phyloP scores from a whole-genome alignment of 2,329 filamentous ascomycete species.

The Penicillium sp. region DNA sequence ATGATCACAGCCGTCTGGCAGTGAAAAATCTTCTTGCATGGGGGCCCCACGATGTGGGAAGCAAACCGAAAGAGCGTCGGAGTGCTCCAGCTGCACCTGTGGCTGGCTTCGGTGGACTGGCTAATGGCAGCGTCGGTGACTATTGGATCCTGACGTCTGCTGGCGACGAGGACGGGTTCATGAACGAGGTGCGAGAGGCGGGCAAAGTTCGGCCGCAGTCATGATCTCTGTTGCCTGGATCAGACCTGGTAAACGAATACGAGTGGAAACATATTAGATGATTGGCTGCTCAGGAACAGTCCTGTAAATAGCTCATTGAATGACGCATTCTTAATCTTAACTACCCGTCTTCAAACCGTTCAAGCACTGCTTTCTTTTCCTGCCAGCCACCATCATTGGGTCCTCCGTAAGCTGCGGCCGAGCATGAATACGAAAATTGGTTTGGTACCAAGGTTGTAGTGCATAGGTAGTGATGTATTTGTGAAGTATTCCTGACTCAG shows the following conservation, averaged over 20 bases:
- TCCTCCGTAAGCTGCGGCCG: background rate
- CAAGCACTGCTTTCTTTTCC: background rate
- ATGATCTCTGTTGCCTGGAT: background rate
- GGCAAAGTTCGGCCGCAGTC: conserved; percentile 41
- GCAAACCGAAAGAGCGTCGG: conserved; percentile 40
- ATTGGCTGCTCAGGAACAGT: background rate
- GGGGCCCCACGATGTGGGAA: conserved; percentile 41
- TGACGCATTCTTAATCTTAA: conserved; percentile 8
- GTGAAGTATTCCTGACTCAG: background rate
- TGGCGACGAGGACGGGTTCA: conserved; percentile 49
- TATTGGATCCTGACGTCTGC: conserved; percentile 48
- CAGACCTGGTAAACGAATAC: conserved; percentile 1
- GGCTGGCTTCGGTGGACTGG: conserved; percentile 42
- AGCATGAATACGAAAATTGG: too few species aligned
- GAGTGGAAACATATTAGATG: background rate
- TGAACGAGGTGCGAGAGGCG: conserved; percentile 48
- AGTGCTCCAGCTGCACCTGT: conserved; percentile 38
- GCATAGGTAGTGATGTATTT: background rate
- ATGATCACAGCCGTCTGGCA: conserved; percentile 42
- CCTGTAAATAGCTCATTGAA: background rate
- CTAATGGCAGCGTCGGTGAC: conserved; percentile 42
- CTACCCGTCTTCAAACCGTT: background rate
- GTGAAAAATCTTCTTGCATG: conserved; percentile 42
- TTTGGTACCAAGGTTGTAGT: background rate
- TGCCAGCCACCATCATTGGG: background rate